Evolutionary conservation across 805 yeast genomes (phyloP), one percentile per base, ranked within the genome.

Genomic region (Yarrowia sp.): DNA sequence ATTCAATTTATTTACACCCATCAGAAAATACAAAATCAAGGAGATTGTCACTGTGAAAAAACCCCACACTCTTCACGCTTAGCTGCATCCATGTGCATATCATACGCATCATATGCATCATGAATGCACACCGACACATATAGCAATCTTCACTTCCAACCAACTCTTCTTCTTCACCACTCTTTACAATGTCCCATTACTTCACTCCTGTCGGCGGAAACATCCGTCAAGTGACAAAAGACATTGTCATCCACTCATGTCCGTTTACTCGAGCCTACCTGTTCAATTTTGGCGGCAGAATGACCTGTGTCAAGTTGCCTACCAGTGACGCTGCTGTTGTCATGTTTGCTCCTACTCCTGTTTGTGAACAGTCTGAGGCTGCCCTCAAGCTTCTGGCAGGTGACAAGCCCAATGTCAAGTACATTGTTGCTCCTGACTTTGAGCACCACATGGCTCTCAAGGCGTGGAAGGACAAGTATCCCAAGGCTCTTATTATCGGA

Each of bases 381-480:
- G 58, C 70, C 30, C 61, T 70, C 48, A 43, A 52, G 16, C 46
- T 40, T 3, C 40, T 66, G 19, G 38, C 49, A 12, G 66, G 62
- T 6, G 66, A 38, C 19, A 21, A 35, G 22, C 65, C 66, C 24
- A 68, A 69, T 30, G 72, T 73, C 59, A 51, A 51, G 43, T 73
- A 72, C 67, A 76, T 85, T 35, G 78, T 88, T 44, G 78, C 87
- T 51, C 90, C 91, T 1, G 89, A 87, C 70, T 70, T 68, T 33
- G 88, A 85, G 67, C 92, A 87, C 71, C 84, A 88, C 1, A 75
- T 87, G 83, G 89, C 87, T 2, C 82, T 86, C 10, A 70, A 73
- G 22, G 80, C 82, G 11, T 82, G 86, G 74, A 81, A 82, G 70
- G 75, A 77, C 16, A 72, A 73, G 52, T 78, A 75, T 69, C 87